Conservation (phyloP, 257 asterid species). For the Fraxinus cuspidata region DNA sequence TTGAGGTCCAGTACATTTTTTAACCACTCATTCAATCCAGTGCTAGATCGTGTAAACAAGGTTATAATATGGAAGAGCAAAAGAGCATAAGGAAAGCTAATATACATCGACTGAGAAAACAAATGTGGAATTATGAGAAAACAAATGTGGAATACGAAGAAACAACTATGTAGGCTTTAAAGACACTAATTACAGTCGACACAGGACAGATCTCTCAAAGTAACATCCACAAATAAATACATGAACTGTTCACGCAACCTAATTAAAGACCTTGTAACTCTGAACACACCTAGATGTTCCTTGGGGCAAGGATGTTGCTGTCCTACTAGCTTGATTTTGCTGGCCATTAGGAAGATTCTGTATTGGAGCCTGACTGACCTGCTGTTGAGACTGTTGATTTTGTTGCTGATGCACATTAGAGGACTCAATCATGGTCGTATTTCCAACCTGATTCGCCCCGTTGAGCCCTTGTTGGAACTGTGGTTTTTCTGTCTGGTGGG, state of each 20-base stretch:
- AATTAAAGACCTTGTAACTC: constrained; percentile 76
- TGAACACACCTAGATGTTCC: constrained; percentile 99
- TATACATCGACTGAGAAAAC: constrained; percentile 41
- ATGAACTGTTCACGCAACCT: constrained; percentile 55
- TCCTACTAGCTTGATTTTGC: constrained; percentile 70
- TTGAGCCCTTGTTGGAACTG: constrained; percentile 56
- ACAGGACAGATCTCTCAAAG: constrained; percentile 35
- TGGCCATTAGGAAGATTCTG: constrained; percentile 59
- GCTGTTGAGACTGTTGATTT: constrained; percentile 62
- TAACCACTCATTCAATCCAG: not conserved
- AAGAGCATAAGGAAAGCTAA: constrained; percentile 29
- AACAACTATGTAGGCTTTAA: constrained; percentile 30
- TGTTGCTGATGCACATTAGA: constrained; percentile 51
- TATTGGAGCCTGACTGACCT: constrained; percentile 47
- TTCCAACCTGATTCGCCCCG: constrained; percentile 50
- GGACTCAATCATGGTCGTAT: constrained; percentile 43
- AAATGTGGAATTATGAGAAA: not conserved
- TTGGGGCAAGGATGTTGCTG: constrained; percentile 82
- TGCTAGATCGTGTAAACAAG: not conserved
- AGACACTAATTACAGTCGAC: constrained; percentile 57
- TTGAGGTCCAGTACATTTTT: not conserved
- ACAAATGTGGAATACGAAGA: constrained; percentile 28
- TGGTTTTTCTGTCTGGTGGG: constrained; percentile 66
- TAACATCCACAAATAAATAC: constrained; percentile 56
- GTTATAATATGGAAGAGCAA: constrained; percentile 27